Base-by-base conservation (phyloP, 2,329 filamentous ascomycete species). In the Xylaria sp. region DNA sequence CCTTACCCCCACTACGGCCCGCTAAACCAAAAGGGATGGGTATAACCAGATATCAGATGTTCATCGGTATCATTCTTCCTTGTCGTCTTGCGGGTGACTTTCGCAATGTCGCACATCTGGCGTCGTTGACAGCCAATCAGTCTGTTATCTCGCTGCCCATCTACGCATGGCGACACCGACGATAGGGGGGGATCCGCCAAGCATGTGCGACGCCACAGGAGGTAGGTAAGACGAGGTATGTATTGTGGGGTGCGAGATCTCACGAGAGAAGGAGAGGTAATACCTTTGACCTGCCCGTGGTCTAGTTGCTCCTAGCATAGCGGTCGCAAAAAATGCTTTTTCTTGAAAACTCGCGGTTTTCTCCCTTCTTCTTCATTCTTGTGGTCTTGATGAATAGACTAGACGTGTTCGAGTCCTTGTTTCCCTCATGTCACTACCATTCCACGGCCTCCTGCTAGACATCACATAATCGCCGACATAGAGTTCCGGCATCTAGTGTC, bases 21-120 rank as follows among this genome's bases (percentile, higher is more conserved):
- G 43, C 59, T 60, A 57, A 57, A 43, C 56, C 54, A 39, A 41
- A 56, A 59, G 52, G 41, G 48, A 53, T n/a, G 16, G 37, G 52
- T 51, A 54, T 46, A 2, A 45, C 19, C n/a, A 17, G 11, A 18
- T 20, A 48, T 19, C 38, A 48, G 37, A 48, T 29, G 39, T 48
- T 34, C 5, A 13, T 34, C 29, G 16, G 11, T 13, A 13, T 34
- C 29, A 7, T 13, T 34, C 11, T 34, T 34, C 29, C 29, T 34
- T 34, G 29, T 13, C 11, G 8, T 34, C 29, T 34, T 13, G 9
- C 29, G 16, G 16, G 29, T 34, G 6, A 34, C 29, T 34, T 13
- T 34, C 29, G 9, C 29, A 7, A 34, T 34, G 29, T 34, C 29
- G 29, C 29, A 11, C 9, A n/a, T 34, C 16, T 34, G 9, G 29